Base-by-base conservation (phyloP, 352 stramenopile species). In the Pythium scleroteichum region DNA sequence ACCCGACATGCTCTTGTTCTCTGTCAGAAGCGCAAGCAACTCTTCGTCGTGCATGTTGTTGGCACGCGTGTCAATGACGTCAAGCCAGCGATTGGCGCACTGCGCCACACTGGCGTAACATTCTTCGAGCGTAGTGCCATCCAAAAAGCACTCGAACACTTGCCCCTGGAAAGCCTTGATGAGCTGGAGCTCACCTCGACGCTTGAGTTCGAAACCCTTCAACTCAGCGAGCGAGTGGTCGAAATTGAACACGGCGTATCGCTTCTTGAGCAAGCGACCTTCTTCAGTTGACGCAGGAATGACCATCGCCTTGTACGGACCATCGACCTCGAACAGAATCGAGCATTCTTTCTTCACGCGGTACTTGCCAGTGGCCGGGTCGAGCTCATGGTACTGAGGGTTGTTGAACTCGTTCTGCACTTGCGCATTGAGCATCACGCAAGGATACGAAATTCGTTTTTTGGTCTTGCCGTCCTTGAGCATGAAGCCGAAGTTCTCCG, bases 291-390 rank as follows among this genome's bases (percentile, higher is more conserved):
- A 99, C 17, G 97, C 94, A 8, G 97, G 97, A 16, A 99, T 71
- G 29, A 99, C 95, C 97, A 99, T 99, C 27, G 87, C 96, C 51
- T 92, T 92, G 67, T 99, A 99, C 12, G 97, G 97, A 2, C 97
- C 97, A 76, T 99, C 97, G 9, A 99, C 87, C 75, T 99, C 97
- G 67, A 99, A 99, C 60, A 98, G 97, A 66, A 99, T 99, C 9
- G 95, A 99, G 64, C 96, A 99, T 64, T 99, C 97, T 22, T 86
- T 95, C 32, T 93, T 82, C 19, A 82, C 98, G 32, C 93, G 88
- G 68, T 98, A 99, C 33, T 79, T 87, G 23, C 90, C 88, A 12
- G 77, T 81, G 8, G 60, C 66, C 1, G 58, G 46, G 39, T 88
- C 76, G 27, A 84, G 54, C 38, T 89, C 82, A 20, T 93, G 82